phyloP scores from a whole-genome alignment of 2,329 filamentous ascomycete genomes.

The Tolypocladium album region DNA sequence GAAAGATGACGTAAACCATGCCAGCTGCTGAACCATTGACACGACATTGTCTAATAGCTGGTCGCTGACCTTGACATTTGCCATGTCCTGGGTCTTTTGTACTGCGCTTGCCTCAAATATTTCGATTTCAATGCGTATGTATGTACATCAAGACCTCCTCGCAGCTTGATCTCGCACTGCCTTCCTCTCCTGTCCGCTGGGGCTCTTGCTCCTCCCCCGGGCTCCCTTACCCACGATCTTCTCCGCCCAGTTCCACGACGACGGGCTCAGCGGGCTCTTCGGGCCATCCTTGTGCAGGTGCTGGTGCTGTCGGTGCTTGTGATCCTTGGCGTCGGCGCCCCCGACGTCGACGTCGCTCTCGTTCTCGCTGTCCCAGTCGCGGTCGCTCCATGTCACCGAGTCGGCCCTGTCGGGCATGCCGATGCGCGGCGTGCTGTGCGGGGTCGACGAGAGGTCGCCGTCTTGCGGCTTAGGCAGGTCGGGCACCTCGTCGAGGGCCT shows the following conservation, averaged over 20 bases:
- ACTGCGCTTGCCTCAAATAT: too few relatives aligned
- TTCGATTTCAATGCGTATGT: too few relatives aligned
- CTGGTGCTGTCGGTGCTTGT: slow-evolving; percentile 1
- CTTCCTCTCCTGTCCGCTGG: not conserved
- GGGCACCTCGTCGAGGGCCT: slow-evolving; percentile 33
- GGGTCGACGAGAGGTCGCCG: slow-evolving; percentile 10
- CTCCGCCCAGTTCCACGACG: slow-evolving; percentile 42
- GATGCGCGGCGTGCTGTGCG: slow-evolving; percentile 6
- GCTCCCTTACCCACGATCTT: slow-evolving; percentile 38
- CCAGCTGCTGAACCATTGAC: too few relatives aligned
- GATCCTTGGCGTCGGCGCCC: slow-evolving; percentile 7
- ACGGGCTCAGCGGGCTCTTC: slow-evolving; percentile 10
- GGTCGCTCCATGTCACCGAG: slow-evolving; percentile 55
- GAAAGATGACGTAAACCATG: too few relatives aligned
- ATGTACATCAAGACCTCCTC: too few relatives aligned
- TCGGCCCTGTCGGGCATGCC: slow-evolving; percentile 26
- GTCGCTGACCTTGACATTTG: too few relatives aligned
- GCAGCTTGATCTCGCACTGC: not conserved
- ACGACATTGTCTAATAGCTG: too few relatives aligned
- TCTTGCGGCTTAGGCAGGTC: slow-evolving; percentile 27
- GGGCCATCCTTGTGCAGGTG: slow-evolving; percentile 5
- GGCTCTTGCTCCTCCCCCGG: slow-evolving; percentile 16
- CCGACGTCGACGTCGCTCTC: slow-evolving; percentile 26
- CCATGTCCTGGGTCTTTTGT: too few relatives aligned
- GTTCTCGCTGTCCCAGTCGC: slow-evolving; percentile 48